phyloP scores from a whole-genome alignment of 169 alveolate genomes.

The Plasmodium vinckei region DNA sequence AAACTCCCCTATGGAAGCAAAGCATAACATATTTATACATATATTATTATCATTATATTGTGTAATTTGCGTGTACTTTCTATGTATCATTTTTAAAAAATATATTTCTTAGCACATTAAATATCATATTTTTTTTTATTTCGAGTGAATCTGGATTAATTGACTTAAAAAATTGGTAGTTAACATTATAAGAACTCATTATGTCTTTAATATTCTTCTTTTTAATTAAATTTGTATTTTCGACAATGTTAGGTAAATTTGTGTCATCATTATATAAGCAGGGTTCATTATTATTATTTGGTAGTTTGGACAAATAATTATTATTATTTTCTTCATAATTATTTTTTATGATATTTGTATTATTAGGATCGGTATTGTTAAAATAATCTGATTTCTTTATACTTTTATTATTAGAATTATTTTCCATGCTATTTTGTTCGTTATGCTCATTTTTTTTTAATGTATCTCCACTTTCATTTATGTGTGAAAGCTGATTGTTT shows the following conservation, averaged over 20 bases:
- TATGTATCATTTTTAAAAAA: constrained; percentile 42
- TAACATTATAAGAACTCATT: neutral
- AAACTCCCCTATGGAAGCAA: no score
- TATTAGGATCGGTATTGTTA: neutral
- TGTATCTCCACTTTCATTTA: neutral
- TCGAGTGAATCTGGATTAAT: constrained; percentile 15
- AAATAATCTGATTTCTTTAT: neutral
- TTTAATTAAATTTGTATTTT: constrained; percentile 45
- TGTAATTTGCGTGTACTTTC: neutral
- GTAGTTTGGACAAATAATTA: no score
- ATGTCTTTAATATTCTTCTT: constrained; percentile 20
- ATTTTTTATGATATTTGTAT: neutral
- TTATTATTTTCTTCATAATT: neutral
- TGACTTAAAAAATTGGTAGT: constrained; percentile 57
- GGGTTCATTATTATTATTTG: neutral
- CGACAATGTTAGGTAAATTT: constrained; percentile 2
- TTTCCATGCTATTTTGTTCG: neutral
- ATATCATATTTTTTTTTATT: constrained; percentile 33
- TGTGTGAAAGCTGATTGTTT: neutral
- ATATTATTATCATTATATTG: no score
- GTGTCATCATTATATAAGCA: neutral
- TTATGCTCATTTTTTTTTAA: neutral
- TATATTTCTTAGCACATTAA: constrained; percentile 22
- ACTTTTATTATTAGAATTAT: neutral
- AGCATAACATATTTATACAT: no score